Evolutionary conservation across 345 rosid genomes (phyloP).

Genomic region (Pistacia atlantica): DNA sequence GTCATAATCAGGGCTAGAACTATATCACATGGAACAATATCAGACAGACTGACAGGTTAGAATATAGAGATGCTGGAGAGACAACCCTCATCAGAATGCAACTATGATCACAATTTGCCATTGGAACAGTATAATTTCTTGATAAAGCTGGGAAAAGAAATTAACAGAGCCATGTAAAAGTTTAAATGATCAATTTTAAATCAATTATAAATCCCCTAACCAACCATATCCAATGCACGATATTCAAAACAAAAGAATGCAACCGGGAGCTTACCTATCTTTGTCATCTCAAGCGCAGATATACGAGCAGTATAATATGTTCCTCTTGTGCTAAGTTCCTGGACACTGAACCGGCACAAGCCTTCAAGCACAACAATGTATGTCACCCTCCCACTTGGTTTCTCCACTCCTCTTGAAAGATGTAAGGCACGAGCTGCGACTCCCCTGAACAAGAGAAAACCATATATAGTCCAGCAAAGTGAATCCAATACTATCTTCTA

Average conservation of each 20-base stretch:
- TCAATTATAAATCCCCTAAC: not conserved
- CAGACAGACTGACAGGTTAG: constrained; percentile 5
- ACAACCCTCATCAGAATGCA: not conserved
- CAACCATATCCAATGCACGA: not conserved
- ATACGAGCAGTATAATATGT: constrained; percentile 84
- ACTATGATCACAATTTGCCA: not conserved
- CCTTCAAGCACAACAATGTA: constrained; percentile 99
- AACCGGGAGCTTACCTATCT: constrained; percentile 54
- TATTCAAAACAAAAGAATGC: constrained; percentile 6
- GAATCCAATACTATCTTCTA: constrained; percentile 1
- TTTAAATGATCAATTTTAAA: not conserved
- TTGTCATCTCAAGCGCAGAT: constrained; percentile 91
- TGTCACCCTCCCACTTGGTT: constrained; percentile 98
- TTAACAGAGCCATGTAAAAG: not conserved
- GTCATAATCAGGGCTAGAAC: not conserved
- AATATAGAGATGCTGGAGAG: not conserved
- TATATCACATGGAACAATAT: not conserved
- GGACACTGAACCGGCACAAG: constrained; percentile 88
- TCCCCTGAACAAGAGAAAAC: constrained; percentile 56
- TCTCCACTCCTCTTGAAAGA: constrained; percentile 98
- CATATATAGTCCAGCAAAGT: constrained; percentile 6
- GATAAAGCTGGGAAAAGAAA: not conserved
- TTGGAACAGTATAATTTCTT: not conserved
- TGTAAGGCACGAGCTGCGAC: constrained; percentile 98
- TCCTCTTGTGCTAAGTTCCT: constrained; percentile 92